phyloP scores from a whole-genome alignment of 2,329 filamentous ascomycete species.

The Aspergillus caelatus region DNA sequence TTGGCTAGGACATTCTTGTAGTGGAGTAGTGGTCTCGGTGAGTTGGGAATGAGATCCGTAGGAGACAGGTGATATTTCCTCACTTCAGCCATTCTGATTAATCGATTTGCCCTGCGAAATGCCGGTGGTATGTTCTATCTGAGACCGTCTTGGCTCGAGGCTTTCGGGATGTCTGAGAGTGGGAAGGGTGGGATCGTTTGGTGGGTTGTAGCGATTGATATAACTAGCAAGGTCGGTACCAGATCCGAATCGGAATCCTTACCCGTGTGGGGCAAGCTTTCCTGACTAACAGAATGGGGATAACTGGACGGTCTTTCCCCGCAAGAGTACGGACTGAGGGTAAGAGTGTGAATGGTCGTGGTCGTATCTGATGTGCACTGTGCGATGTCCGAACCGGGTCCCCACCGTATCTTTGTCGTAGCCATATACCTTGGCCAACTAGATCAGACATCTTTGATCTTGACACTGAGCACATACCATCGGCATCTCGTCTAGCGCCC shows the following conservation, averaged over 20 bases:
- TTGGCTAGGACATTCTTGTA: background rate
- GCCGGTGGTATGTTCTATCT: background rate
- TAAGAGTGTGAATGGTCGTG: no score
- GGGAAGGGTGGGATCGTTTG: background rate
- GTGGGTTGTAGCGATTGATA: background rate
- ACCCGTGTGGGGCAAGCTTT: background rate
- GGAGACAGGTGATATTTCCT: background rate
- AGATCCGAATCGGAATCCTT: background rate
- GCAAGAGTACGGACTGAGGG: background rate
- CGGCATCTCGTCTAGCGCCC: no score
- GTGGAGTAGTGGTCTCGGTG: background rate
- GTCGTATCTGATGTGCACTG: no score
- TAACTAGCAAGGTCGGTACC: background rate
- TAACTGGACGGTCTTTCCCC: background rate
- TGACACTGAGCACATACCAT: no score
- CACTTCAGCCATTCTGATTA: background rate
- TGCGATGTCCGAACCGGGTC: background rate
- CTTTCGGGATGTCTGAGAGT: background rate
- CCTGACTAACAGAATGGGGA: background rate
- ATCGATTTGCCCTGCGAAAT: fast-evolving
- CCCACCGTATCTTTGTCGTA: background rate
- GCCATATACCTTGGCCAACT: no score
- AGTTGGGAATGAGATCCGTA: background rate
- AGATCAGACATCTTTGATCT: no score
- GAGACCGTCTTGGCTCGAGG: fast-evolving